Percentiles rank a stretch among this genome's conserved stretches.
These are phyloP conservation scores for Anthoceros angustus DNA, from an alignment of 225 moss, liverwort and hornwort genomes.

Conservation along the genomic window DNA sequence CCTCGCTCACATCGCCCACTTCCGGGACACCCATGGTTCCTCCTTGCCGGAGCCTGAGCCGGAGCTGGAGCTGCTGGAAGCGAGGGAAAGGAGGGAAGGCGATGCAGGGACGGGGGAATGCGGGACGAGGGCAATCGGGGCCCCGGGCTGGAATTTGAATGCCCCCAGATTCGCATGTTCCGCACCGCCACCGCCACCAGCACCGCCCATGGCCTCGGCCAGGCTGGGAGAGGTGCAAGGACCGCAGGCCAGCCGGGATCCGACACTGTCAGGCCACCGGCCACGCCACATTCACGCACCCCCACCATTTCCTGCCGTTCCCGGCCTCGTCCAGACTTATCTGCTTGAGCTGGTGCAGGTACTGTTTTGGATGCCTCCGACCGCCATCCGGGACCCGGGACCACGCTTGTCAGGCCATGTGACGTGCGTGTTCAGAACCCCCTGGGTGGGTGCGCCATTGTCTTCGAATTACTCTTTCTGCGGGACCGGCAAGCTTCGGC, in stretches of 20 bases:
- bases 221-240: neutral
- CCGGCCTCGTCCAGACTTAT: neutral
- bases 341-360: neutral
- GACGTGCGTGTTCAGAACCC: too few relatives aligned
- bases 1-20: neutral
- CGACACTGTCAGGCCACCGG: neutral
- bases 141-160: too few relatives aligned
- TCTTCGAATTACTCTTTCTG: too few relatives aligned
- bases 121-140: too few relatives aligned
- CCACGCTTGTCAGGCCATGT: too few relatives aligned
- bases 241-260: neutral
- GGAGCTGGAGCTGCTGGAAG: neutral
- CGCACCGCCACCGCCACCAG: neutral
- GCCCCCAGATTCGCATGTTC: too few relatives aligned
- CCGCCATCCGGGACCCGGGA: too few relatives aligned
- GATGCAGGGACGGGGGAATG: too few relatives aligned
- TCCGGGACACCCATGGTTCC: neutral
- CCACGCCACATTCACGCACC: slow-evolving; percentile 1
- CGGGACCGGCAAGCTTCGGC: too few relatives aligned
- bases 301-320: neutral
- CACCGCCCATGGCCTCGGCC: neutral
- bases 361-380: slow-evolving; percentile 1
- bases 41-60: neutral
- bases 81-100: too few relatives aligned
- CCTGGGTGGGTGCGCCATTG: too few relatives aligned